phyloP scores from a whole-genome alignment of 2,329 filamentous ascomycete species.

The Pyricularia pennisetigena region DNA sequence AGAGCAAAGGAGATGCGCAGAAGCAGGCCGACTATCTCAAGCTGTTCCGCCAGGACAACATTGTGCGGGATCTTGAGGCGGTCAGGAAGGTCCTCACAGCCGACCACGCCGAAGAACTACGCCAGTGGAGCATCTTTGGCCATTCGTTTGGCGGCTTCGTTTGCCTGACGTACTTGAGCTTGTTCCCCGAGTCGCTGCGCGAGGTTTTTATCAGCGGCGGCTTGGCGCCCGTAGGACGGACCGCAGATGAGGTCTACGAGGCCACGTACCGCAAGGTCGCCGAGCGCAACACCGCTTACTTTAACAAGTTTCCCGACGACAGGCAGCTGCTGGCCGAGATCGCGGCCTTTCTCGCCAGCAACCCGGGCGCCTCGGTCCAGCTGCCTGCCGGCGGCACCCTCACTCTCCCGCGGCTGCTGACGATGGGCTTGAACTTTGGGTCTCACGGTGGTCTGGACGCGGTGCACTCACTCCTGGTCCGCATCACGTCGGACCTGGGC shows the following conservation, averaged over 20 bases:
- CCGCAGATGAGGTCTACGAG: constrained; percentile 65
- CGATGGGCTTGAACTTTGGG: constrained; percentile 70
- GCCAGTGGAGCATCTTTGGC: constrained; percentile 78
- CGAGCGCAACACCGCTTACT: constrained; percentile 69
- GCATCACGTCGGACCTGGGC: constrained; percentile 62
- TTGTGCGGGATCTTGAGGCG: constrained; percentile 82
- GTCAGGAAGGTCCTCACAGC: constrained; percentile 66
- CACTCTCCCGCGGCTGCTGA: constrained; percentile 65
- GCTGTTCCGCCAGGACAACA: constrained; percentile 79
- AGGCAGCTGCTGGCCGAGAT: constrained; percentile 56
- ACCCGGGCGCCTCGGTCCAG: constrained; percentile 39
- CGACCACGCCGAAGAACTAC: constrained; percentile 52
- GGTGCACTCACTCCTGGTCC: constrained; percentile 65
- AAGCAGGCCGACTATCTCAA: constrained; percentile 73
- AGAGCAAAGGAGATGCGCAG: constrained; percentile 48
- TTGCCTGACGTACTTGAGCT: constrained; percentile 71
- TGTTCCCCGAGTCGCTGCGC: constrained; percentile 64
- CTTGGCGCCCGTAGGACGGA: constrained; percentile 63
- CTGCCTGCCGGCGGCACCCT: constrained; percentile 65
- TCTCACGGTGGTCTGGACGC: constrained; percentile 66
- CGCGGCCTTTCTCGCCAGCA: constrained; percentile 50
- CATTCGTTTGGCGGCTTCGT: constrained; percentile 93
- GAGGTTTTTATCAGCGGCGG: constrained; percentile 84
- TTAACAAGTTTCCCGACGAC: constrained; percentile 78
- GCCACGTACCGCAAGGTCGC: constrained; percentile 60